phyloP scores from a whole-genome alignment of 257 asterid genomes.

The Lycium barbarum region DNA sequence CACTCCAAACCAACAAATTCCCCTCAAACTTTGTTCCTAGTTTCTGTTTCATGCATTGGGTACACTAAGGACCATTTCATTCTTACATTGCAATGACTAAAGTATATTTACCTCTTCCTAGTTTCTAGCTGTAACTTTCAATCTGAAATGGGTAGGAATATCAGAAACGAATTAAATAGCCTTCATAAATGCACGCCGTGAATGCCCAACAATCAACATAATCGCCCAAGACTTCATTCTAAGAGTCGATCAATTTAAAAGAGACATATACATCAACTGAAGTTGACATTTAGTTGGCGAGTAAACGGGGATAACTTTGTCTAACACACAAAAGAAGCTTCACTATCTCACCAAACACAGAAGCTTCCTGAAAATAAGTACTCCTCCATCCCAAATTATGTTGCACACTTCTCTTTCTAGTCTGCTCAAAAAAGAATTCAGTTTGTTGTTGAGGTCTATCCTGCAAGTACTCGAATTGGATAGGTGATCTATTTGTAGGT shows the following conservation, averaged over 20 bases:
- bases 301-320: conserved; percentile 22
- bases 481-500: too few relatives aligned
- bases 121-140: not conserved
- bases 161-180: too few relatives aligned
- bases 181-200: not conserved
- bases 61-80: not conserved
- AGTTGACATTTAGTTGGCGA: conserved; percentile 29
- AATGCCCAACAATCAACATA: not conserved
- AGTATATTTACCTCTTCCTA: not conserved
- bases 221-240: not conserved
- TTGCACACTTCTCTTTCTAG: not conserved
- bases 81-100: not conserved
- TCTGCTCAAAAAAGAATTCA: not conserved
- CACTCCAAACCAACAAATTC: conserved; percentile 11
- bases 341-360: conserved; percentile 43
- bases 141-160: not conserved
- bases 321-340: conserved; percentile 25
- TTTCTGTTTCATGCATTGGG: not conserved
- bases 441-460: too few relatives aligned
- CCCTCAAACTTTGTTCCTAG: not conserved
- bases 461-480: too few relatives aligned
- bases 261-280: not conserved
- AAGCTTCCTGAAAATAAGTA: not conserved
- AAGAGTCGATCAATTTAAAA: not conserved
- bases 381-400: not conserved